Evolutionary conservation across 164 flowering plant species (phyloP).

Genomic region (Cinnamomum micranthum): DNA sequence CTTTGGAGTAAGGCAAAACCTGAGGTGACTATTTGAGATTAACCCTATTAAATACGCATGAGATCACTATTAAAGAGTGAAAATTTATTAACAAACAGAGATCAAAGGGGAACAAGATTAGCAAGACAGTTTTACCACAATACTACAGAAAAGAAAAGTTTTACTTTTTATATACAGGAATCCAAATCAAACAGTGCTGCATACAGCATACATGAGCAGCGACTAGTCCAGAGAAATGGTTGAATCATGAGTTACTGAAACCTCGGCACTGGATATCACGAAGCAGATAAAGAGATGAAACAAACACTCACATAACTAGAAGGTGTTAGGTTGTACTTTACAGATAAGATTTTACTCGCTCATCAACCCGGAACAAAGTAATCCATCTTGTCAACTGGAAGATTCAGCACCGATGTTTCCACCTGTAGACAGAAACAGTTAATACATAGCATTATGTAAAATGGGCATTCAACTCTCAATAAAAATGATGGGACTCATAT

Average conservation of each 20-base stretch:
- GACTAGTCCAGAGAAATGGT: not conserved
- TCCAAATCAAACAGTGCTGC: not conserved
- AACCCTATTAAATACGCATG: not conserved
- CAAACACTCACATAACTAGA: not conserved
- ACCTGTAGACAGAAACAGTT: slow-evolving; percentile 37
- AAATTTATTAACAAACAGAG: not conserved
- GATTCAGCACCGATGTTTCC: slow-evolving; percentile 80
- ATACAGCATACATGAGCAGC: not conserved
- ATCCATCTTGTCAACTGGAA: slow-evolving; percentile 95
- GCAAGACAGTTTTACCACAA: not conserved
- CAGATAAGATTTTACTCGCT: not conserved
- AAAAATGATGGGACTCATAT: too few relatives aligned
- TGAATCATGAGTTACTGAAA: not conserved
- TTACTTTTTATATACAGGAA: not conserved
- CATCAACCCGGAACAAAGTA: slow-evolving; percentile 76
- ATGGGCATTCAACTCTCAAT: too few relatives aligned
- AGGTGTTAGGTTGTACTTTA: not conserved
- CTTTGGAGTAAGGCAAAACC: too few relatives aligned
- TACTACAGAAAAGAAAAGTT: not conserved
- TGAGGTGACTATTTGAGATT: too few relatives aligned
- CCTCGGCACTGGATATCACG: not conserved
- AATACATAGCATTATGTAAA: too few relatives aligned
- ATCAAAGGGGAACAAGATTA: not conserved
- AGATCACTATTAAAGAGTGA: not conserved
- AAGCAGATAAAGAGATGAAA: too few relatives aligned